Percentiles rank a stretch among this genome's conserved stretches.
Evolutionary conservation across 805 yeast species (phyloP).

Genomic region (Cyberlindnera japonica): DNA sequence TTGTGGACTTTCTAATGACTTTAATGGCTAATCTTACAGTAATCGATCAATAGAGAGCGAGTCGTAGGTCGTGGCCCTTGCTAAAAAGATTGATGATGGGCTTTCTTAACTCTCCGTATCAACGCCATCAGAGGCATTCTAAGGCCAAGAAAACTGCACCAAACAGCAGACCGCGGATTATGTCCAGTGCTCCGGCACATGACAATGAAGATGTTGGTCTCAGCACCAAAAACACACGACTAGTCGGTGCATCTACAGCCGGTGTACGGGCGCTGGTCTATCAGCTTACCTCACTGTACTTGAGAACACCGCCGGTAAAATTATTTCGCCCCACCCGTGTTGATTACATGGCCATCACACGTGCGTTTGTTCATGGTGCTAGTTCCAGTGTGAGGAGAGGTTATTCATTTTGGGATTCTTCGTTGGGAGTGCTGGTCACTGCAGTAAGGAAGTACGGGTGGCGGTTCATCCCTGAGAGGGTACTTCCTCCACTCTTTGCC

Average conservation of each 20-base stretch:
- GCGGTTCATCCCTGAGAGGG: constrained; percentile 73
- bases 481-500: constrained; percentile 83
- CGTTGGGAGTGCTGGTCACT: constrained; percentile 65
- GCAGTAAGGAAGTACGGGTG: constrained; percentile 80
- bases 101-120: no score
- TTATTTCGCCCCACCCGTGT: constrained; percentile 87
- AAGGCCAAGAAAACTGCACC: no score
- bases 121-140: no score
- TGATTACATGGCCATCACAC: constrained; percentile 72
- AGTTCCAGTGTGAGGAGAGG: constrained; percentile 36
- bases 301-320: constrained; percentile 77
- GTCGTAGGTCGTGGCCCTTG: no score
- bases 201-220: constrained; percentile 23
- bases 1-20: no score
- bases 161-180: no score
- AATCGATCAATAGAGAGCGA: no score
- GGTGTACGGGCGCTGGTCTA: constrained; percentile 81
- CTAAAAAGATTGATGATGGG: no score
- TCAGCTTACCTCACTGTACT: constrained; percentile 72
- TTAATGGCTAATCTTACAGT: no score
- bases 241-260: constrained; percentile 79
- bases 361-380: constrained; percentile 46
- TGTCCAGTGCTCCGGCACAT: not conserved
- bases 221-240: constrained; percentile 39
- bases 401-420: constrained; percentile 63